Evolutionary conservation across 768 basidiomycete species (phyloP).

Genomic region (Amyloporia xantha): DNA sequence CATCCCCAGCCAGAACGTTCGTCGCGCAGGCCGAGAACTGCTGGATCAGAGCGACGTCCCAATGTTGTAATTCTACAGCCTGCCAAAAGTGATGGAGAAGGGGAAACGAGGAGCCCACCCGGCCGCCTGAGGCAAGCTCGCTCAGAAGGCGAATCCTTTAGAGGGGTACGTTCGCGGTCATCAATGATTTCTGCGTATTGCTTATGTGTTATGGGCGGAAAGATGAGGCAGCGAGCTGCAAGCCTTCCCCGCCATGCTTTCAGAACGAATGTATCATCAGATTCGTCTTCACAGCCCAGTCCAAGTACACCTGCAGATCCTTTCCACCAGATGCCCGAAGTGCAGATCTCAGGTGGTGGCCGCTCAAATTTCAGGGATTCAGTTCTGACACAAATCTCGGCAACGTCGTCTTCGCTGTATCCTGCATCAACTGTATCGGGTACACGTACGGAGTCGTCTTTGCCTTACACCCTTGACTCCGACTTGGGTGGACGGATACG

Average conservation of each 20-base stretch:
- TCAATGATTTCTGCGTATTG: neutral
- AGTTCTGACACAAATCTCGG: conserved; percentile 55
- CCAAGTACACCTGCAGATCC: conserved; percentile 19
- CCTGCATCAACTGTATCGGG: conserved; percentile 64
- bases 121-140: conserved; percentile 13
- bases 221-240: conserved; percentile 27
- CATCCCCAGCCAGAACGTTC: neutral
- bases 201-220: neutral
- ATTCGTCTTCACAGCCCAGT: conserved; percentile 23
- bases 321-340: conserved; percentile 6
- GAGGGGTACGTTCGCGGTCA: conserved; percentile 13
- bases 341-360: conserved; percentile 15
- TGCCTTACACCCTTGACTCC: conserved; percentile 49
- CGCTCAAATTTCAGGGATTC: conserved; percentile 35
- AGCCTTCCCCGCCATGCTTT: conserved; percentile 30
- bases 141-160: conserved; percentile 21
- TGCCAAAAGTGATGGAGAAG: conserved; percentile 1
- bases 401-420: conserved; percentile 70
- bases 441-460: conserved; percentile 59
- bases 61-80: neutral
- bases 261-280: conserved; percentile 19
- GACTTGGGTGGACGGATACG: conserved; percentile 25
- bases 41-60: neutral
- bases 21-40: neutral
- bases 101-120: neutral